Percentiles rank a stretch among this genome's conserved stretches.
Evolutionary conservation across 345 rosid genomes (phyloP).

Genomic region (Lepidium didymum): DNA sequence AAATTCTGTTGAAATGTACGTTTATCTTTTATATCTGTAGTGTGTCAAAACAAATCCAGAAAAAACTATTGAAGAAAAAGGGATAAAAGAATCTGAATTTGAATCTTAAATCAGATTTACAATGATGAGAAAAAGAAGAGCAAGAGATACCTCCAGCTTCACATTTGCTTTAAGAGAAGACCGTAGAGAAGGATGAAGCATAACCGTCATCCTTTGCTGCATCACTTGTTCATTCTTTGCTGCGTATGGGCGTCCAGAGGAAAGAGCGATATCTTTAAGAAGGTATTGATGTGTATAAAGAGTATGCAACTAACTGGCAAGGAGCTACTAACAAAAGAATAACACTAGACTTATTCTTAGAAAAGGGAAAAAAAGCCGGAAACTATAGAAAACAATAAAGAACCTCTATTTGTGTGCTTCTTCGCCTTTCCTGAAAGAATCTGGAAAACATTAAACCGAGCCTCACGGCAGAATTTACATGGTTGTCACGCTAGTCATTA

Average conservation of each 20-base stretch:
- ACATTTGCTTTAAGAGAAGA: conserved; percentile 16
- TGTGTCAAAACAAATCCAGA: conserved; percentile 21
- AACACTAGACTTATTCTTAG: conserved; percentile 36
- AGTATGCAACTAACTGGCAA: conserved; percentile 20
- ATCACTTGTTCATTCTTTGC: neutral
- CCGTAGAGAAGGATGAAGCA: conserved; percentile 16
- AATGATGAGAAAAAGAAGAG: conserved; percentile 18
- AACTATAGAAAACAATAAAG: conserved; percentile 20
- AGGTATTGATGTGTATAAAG: conserved; percentile 27
- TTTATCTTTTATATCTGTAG: conserved; percentile 21
- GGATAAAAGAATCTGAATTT: conserved; percentile 24
- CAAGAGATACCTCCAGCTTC: conserved; percentile 26
- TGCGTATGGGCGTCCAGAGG: conserved; percentile 13
- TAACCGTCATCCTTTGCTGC: neutral
- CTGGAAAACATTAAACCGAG: conserved; percentile 22
- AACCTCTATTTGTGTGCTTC: conserved; percentile 28
- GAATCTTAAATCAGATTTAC: conserved; percentile 25
- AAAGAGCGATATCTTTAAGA: conserved; percentile 23
- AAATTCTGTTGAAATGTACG: conserved; percentile 10
- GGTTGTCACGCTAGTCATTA: conserved; percentile 49
- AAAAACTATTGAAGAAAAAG: conserved; percentile 16
- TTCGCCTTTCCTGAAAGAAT: conserved; percentile 26
- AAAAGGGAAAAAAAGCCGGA: conserved; percentile 20
- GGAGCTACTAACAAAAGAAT: conserved; percentile 39
- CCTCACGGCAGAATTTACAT: conserved; percentile 5